Evolutionary conservation across 176 grass and related monocot genomes (phyloP), one percentile per base, ranked within the genome.

Genomic region (Hordeum marinum): DNA sequence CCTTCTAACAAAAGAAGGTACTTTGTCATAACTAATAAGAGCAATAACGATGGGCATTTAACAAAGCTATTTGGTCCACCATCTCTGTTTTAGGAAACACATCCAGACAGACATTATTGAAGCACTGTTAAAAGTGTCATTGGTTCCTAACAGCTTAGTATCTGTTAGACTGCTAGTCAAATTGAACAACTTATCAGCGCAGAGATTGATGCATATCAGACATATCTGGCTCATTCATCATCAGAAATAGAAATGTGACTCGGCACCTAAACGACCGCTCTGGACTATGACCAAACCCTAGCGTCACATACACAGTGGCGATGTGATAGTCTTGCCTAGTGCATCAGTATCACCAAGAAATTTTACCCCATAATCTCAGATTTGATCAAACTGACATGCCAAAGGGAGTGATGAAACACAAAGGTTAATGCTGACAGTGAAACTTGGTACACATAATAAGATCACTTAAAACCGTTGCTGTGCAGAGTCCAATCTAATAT

Each of bases 181-280:
- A 79, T 20, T 70, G 46, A 40, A 85, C 39, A 70, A 79, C 60
- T n/a, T 79, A 85, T 70, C 2, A 35, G 57, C n/a, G 64, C 35
- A 71, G 11, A 85, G 17, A 29, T 13, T 48, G 36, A 34, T 72
- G 27, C 17, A 27, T 31, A 69, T 60, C 7, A 8, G 55, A 61
- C 5, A 26, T 35, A 46, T 62, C 50, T 75, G 71, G 15, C 36
- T 42, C 75, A 62, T 48, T 59, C 20, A 43, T 69, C 46, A 59
- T 85, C 2, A 84, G 50, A 83, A 76, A 12, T 26, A 62, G 8
- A 76, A 76, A 76, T 52, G 14, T 48, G 29, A 10, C 32, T 20
- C 15, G 26, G 71, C 20, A 70, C 60, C 25, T 45, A 60, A 68
- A 70, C 69, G 63, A 69, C 3, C 35, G 67, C 17, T 59, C 18